Conservation (phyloP, 352 stramenopile species). For the Phytopythium vexans region DNA sequence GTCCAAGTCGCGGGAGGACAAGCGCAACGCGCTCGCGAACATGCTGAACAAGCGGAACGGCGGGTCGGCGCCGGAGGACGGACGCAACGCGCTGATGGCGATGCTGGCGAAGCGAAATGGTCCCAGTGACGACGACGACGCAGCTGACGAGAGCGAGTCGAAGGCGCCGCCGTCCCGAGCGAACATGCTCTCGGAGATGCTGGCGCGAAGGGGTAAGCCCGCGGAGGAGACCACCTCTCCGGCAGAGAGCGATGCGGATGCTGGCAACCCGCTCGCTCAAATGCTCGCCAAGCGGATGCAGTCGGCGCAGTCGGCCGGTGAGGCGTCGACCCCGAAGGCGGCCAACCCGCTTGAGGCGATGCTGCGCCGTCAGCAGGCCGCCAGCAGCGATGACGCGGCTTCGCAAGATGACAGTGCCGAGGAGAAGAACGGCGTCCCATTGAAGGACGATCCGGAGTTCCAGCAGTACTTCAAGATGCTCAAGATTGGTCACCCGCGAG, state of each 20-base stretch:
- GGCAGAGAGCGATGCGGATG: conserved; percentile 7
- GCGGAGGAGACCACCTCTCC: conserved; percentile 3
- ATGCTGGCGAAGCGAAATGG: conserved; percentile 27
- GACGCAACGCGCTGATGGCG: conserved; percentile 18
- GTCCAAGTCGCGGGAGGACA: not conserved
- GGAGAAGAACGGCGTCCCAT: conserved; percentile 25
- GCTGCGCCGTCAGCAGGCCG: conserved; percentile 15
- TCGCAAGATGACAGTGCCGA: not conserved
- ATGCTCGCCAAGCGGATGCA: conserved; percentile 30
- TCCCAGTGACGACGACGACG: conserved; percentile 11
- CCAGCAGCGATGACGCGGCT: not conserved
- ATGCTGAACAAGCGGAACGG: conserved; percentile 20
- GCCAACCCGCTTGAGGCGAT: conserved; percentile 20
- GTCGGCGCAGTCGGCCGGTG: conserved; percentile 3
- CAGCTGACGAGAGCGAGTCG: conserved; percentile 17
- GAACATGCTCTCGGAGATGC: conserved; percentile 37
- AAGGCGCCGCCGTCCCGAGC: conserved; percentile 3
- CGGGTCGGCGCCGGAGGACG: conserved; percentile 1
- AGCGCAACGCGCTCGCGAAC: conserved; percentile 1
- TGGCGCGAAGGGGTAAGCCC: conserved; percentile 19
- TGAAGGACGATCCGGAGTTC: conserved; percentile 72
- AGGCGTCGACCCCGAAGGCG: conserved; percentile 8
- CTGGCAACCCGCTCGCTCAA: conserved; percentile 29
- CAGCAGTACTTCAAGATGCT: conserved; percentile 83
- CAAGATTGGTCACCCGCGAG: conserved; percentile 58